Base-by-base conservation (phyloP, 176 grass and related monocot genomes). In the Lolium multiflorum region DNA sequence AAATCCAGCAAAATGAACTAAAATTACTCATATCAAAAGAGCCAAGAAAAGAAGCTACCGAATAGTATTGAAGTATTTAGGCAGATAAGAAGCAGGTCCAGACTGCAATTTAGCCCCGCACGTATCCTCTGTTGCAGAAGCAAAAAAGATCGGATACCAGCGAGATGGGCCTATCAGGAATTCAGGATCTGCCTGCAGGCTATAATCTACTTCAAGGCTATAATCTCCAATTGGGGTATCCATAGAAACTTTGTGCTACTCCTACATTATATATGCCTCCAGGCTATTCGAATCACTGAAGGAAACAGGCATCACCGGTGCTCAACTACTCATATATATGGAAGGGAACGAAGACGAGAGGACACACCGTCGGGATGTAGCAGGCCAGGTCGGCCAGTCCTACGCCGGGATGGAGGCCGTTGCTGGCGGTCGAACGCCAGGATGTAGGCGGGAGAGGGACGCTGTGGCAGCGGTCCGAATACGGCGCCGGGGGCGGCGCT, bases 91-190 rank as follows among this genome's bases (percentile, higher is more conserved):
- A 43, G 41, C 41, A 43, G 41, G 83, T 94, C 67, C 90, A 97
- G 79, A 94, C 92, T 86, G 92, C 92, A 84, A 88, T 87, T 57
- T 94, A 94, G 58, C 88, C 94, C 77, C 94, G 94, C 82, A 88
- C 92, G 67, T 92, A 94, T 87, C 92, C 90, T 49, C 94, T 81
- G 17, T 80, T 94, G 76, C 90, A 94, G 47, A 97, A 94, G 78
- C 7, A 88, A 43, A 43, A 43, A 92, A 94, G 84, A 94, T 92
- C 62, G 90, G 88, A 86, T 92, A 97, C 83, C 81, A 97, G 58
- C 80, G 90, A 44, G 78, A 90, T 97, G 57, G 57, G 57, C 8
- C 20, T 60, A 22, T 21, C 7, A 43, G 41, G 31, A 35, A 35
- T 57, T 57, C 17, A 58, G 18, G 18, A 97, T 84, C 78, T 97